Percentiles rank a stretch among this genome's conserved stretches.
Conservation (phyloP, 163 green algal species). For the Chlamydomonas reinhardtii region DNA sequence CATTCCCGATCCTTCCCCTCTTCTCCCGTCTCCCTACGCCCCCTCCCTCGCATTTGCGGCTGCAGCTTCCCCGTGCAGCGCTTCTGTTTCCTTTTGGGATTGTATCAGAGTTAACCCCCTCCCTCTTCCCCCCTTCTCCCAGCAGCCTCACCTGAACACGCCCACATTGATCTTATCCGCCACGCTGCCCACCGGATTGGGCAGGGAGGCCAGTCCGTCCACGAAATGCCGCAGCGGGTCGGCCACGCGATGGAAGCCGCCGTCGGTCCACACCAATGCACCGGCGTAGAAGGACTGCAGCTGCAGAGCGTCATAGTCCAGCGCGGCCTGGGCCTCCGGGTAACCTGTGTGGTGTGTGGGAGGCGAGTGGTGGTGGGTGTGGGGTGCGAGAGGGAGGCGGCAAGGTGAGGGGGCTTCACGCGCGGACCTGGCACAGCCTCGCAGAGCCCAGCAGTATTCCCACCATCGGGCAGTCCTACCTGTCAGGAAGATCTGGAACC, state of each 20-base stretch:
- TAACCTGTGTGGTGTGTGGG: slow-evolving; percentile 63
- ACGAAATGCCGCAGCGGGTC: slow-evolving; percentile 78
- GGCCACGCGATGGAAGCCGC: slow-evolving; percentile 66
- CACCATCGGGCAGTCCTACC: no score
- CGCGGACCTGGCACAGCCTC: no score
- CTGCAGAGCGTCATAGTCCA: slow-evolving; percentile 91
- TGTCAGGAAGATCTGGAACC: slow-evolving; percentile 99
- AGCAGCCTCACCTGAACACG: slow-evolving; percentile 43
- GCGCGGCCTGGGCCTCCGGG: slow-evolving; percentile 74
- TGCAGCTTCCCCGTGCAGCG: no score
- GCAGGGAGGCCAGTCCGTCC: slow-evolving; percentile 83
- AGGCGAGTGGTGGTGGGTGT: not conserved
- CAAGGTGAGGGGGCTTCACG: no score
- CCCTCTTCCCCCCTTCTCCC: no score
- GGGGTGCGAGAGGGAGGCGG: no score
- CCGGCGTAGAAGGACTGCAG: slow-evolving; percentile 96
- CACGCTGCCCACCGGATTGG: slow-evolving; percentile 86
- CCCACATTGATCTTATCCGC: slow-evolving; percentile 77
- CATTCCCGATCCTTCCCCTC: no score
- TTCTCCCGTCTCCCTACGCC: no score
- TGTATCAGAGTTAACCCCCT: no score
- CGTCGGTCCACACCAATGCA: slow-evolving; percentile 71
- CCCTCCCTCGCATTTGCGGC: no score
- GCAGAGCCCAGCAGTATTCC: no score
- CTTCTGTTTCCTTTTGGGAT: no score